Evolutionary conservation across 345 rosid species (phyloP).

Genomic region (Euphorbia lathyris): DNA sequence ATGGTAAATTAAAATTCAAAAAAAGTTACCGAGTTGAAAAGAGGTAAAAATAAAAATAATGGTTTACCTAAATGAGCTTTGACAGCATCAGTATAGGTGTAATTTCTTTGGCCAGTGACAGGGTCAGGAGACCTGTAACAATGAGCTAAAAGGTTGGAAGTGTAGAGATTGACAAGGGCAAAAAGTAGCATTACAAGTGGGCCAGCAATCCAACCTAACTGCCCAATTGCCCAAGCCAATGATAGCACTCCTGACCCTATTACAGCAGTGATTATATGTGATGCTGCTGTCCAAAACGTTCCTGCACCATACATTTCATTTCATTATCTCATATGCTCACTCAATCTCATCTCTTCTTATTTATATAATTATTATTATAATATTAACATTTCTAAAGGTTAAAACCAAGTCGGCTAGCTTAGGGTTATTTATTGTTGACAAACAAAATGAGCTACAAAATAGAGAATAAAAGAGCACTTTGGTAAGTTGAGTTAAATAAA

Average conservation of each 20-base stretch:
- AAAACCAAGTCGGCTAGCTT: too few species aligned
- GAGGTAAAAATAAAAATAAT: not conserved
- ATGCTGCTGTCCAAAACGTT: constrained; percentile 44
- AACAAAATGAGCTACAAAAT: too few species aligned
- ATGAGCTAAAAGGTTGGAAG: constrained; percentile 34
- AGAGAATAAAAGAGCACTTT: too few species aligned
- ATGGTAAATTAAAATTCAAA: not conserved
- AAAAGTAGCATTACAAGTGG: constrained; percentile 39
- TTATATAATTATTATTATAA: too few species aligned
- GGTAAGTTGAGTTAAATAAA: too few species aligned
- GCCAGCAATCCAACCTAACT: constrained; percentile 55
- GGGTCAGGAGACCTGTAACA: constrained; percentile 52
- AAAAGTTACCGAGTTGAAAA: not conserved
- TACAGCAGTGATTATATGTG: constrained; percentile 51
- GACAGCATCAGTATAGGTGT: constrained; percentile 54
- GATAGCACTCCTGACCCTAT: constrained; percentile 57
- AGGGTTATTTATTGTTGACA: too few species aligned
- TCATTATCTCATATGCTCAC: not conserved
- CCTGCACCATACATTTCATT: constrained; percentile 32
- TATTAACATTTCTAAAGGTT: too few species aligned
- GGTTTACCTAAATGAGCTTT: constrained; percentile 39
- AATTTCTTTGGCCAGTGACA: constrained; percentile 40
- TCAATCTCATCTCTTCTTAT: too few species aligned
- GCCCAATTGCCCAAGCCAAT: constrained; percentile 49
- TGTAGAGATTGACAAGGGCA: constrained; percentile 43